Evolutionary conservation across 1,139 yeast genomes (phyloP), one percentile per base, ranked within the genome.

Genomic region (Pichia sp.): DNA sequence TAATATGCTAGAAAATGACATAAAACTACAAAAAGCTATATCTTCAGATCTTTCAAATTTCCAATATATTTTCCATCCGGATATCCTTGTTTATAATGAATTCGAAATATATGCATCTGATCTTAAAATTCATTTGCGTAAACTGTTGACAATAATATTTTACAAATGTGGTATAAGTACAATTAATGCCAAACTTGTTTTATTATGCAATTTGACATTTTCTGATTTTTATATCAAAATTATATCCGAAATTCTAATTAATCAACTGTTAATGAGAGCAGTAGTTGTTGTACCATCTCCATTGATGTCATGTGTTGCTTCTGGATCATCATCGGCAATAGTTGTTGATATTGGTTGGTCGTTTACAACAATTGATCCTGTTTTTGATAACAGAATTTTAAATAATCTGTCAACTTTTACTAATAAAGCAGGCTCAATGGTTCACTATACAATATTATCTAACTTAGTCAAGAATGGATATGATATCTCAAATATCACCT

Each of bases 281-380:
- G 62, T 77, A 0, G 56, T 69, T 0, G 73, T 74, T 45, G 51
- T 76, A 7, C 75, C 80, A 0, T 70, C 70, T 22, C 63, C 80
- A 0, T 59, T 79, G 0, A 63, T 79, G 59, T 22, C 38, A 6
- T 41, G 43, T 7, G 20, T 83, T 0, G 73, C 78, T 0, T 64
- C 78, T 0, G 82, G 81, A 2, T 54, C 68, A 1, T 53, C 67
- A 10, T 60, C 67, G 40, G 89, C 78, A 0, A 50, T 83, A 2
- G 78, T 83, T 1, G 60, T 82, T 2, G 79, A 81, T 55, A 51
- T 80, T 16, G 81, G 77, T 0, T 78, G 84, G 81, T 68, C 68
- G 28, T 64, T 69, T 24, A 58, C 71, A 1, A 62, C 66, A 0
- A 63, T 81, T 1, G 65, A 68, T 3, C 77, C 83, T 0, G 72